These are phyloP conservation scores for Trifolium pratense DNA, from an alignment of 306 rosid species.

Conservation along the genomic window DNA sequence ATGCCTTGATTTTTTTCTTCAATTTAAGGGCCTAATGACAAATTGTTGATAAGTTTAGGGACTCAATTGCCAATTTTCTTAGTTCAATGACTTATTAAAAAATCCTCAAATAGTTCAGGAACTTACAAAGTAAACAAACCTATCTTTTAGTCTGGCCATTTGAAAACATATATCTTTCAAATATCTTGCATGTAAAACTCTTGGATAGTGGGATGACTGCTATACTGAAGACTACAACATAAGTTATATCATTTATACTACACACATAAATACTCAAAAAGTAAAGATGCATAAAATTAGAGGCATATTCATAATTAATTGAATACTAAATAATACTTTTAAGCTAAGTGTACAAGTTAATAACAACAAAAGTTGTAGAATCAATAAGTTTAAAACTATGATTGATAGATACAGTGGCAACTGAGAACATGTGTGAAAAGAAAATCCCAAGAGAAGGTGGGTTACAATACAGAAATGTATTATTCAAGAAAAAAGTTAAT, in stretches of 20 bases:
- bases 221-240: constrained; percentile 2
- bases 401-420: neutral
- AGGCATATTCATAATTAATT: neutral
- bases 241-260: neutral
- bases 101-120: neutral
- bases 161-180: neutral
- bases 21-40: neutral
- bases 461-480: neutral
- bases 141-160: constrained; percentile 1
- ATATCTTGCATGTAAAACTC: constrained; percentile 2
- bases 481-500: neutral
- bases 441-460: neutral
- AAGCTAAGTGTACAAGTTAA: neutral
- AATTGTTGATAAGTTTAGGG: neutral
- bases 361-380: neutral
- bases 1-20: neutral
- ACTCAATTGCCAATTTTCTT: neutral
- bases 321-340: neutral
- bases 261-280: neutral
- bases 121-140: neutral
- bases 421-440: neutral
- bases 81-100: neutral
- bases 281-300: neutral
- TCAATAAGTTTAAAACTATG: constrained; percentile 3
- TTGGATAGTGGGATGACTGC: neutral